Evolutionary conservation across 306 rosid species (phyloP), one percentile per base, ranked within the genome.

Genomic region (Luffa acutangula): DNA sequence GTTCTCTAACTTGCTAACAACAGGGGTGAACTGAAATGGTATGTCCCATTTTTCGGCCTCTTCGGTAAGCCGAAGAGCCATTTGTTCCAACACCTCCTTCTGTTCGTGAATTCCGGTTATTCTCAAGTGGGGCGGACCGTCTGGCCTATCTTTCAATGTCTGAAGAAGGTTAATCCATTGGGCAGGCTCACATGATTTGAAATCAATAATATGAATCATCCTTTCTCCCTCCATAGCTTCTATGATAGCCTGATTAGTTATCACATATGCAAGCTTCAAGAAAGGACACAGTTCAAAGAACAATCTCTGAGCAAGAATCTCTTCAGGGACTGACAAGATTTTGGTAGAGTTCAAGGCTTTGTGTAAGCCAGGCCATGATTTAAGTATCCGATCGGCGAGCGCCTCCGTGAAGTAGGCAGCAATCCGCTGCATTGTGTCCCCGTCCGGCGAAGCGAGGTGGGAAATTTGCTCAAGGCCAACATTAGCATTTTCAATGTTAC

Each of bases 21-120:
- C 34, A 8, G 90, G 85, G 83, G 86, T 85, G 78, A 94, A 94
- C 77, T 87, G 97, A 25, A 92, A 87, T 59, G 93, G 97, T 78
- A 94, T 91, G 76, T 88, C 87, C 81, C 84, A 80, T 25, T 85
- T 91, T 49, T 83, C 96, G 2, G 98, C 98, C 84, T 92, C 97
- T 70, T 83, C 63, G 21, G 79, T 89, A 70, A 94, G 82, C 48
- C 82, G 82, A 69, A 83, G 69, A 1, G 82, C 87, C 92, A 94
- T 82, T 80, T 94, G 91, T 5, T 92, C 97, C 31, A 94, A 70
- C 8, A 92, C 91, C 48, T 92, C 92, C 39, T 86, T 86, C 42
- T 85, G 87, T 67, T 87, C 91, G 79, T 94, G 90, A 85, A 92
- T 90, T n/a, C 93, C 92, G 0, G 98, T 94, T 43, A 94, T 94